These are phyloP conservation scores for Ustilago cynodontis DNA, from an alignment of 1,284 basidiomycete species.

Conservation along the genomic window DNA sequence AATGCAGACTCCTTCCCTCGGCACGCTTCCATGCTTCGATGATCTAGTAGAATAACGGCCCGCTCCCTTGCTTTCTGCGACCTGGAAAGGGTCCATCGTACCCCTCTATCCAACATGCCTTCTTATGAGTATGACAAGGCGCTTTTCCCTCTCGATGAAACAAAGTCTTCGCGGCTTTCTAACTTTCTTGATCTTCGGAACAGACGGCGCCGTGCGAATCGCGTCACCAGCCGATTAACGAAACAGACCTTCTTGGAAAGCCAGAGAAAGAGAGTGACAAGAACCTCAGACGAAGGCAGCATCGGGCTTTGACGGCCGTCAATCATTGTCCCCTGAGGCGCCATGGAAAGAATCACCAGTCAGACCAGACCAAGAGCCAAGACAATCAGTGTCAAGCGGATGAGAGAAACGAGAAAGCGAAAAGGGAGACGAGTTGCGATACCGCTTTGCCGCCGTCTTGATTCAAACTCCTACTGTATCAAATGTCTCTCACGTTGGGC, in stretches of 20 bases:
- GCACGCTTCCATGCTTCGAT: constrained; percentile 2
- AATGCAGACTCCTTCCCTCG: neutral
- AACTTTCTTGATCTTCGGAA: constrained; percentile 7
- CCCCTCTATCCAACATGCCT: too few species aligned
- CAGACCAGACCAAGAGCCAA: neutral
- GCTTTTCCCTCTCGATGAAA: constrained; percentile 14
- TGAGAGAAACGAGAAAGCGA: neutral
- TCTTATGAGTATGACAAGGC: too few species aligned
- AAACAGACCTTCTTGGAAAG: neutral
- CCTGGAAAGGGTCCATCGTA: too few species aligned
- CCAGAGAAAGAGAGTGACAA: neutral
- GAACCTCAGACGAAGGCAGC: too few species aligned
- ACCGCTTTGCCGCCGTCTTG: constrained; percentile 14
- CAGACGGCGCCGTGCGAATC: neutral
- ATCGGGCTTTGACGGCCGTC: neutral
- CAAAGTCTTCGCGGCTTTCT: constrained; percentile 18
- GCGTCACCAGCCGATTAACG: neutral
- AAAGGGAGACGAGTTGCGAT: neutral
- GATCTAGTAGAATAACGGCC: neutral
- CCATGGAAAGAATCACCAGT: neutral
- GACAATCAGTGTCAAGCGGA: neutral
- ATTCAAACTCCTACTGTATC: constrained; percentile 1
- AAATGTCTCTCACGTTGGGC: too few species aligned
- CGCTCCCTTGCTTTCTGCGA: too few species aligned
- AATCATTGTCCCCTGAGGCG: neutral